Base-by-base conservation (phyloP, 2,329 filamentous ascomycete genomes). In the Cladosporium sp. region DNA sequence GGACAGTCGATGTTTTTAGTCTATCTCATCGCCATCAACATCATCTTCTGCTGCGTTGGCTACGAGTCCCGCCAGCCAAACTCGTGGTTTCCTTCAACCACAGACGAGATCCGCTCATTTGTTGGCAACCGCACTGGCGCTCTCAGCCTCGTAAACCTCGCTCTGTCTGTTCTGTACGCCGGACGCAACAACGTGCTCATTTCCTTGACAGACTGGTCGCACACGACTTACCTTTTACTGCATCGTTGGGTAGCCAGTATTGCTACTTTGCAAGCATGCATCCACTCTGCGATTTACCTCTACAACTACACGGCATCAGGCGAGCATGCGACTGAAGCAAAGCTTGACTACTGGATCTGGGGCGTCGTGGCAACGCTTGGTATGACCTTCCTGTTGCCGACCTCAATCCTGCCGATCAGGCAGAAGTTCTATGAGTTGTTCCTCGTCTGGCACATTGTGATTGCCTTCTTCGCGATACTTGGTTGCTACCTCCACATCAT, bases 241-340 rank as follows among this genome's bases (percentile, higher is more conserved):
- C 80, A 83, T 60, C 72, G 78, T 10, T 81, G 77, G 77, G 66
- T 79, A 1, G 79, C 78, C 0, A 66, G 73, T 20, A 68, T 82
- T 7, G 74, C 71, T 24, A 73, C 74, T 1, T 44, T 81, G 0
- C 73, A 83, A 47, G 77, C 74, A 0, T 64, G 75, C 8, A 45
- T 82, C 0, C 81, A 83, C 66, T 75, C 74, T 0, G 66, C 77
- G n/a, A 64, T 78, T 15, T 73, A 70, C 35, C 68, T 80, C 0
- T 45, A 61, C 69, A 4, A 63, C 64, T 5, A 45, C 37, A 2
- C 66, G 66, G 0, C 65, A 60, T 59, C 40, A 60, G 62, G 60
- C 2, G 52, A 55, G 20, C 40, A 55, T 13, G 40, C 52, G n/a
- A 55, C 40, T 3, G 69, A 70, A 20, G 45, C 58, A 1, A 65